Conservation (phyloP, 352 stramenopile species). For the Phytopythium mirpurense region DNA sequence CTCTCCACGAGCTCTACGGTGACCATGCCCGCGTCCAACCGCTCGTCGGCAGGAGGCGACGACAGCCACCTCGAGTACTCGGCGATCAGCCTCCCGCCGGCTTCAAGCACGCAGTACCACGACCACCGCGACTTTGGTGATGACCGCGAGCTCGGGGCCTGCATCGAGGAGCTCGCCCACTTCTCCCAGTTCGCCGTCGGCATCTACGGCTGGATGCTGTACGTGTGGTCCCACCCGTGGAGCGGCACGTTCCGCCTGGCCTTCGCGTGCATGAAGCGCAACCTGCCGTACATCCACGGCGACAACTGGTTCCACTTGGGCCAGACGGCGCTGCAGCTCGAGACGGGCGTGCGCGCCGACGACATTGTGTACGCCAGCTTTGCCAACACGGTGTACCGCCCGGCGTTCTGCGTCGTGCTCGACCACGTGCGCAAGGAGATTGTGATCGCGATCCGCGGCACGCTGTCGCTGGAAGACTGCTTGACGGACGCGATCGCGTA, state of each 20-base stretch:
- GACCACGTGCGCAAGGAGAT: slow-evolving; percentile 71
- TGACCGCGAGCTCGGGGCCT: slow-evolving; percentile 40
- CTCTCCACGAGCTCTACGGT: slow-evolving; percentile 4
- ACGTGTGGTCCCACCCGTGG: slow-evolving; percentile 87
- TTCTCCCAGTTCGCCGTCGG: slow-evolving; percentile 83
- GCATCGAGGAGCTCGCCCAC: slow-evolving; percentile 66
- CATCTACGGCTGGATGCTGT: slow-evolving; percentile 90
- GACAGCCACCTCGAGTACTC: slow-evolving; percentile 28
- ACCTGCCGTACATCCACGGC: slow-evolving; percentile 62
- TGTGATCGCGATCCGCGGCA: slow-evolving; percentile 78
- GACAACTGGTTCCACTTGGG: slow-evolving; percentile 83
- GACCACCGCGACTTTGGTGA: slow-evolving; percentile 28
- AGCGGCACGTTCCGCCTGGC: slow-evolving; percentile 67
- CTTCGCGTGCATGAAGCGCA: slow-evolving; percentile 70
- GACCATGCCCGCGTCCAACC: slow-evolving; percentile 9
- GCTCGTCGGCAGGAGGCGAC: slow-evolving; percentile 18
- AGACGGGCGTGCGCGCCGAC: slow-evolving; percentile 48
- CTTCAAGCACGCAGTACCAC: slow-evolving; percentile 24
- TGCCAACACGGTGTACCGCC: slow-evolving; percentile 72
- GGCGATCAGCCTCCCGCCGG: slow-evolving; percentile 37
- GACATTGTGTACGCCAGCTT: slow-evolving; percentile 86
- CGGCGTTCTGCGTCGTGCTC: slow-evolving; percentile 77
- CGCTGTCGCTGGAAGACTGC: slow-evolving; percentile 83
- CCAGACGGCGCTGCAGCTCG: slow-evolving; percentile 76
- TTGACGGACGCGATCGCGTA: slow-evolving; percentile 85